A percentile compares a stretch with the other conserved stretches of the same genome.
Conservation (phyloP, 2,329 filamentous ascomycete genomes). For the Pyricularia grisea region DNA sequence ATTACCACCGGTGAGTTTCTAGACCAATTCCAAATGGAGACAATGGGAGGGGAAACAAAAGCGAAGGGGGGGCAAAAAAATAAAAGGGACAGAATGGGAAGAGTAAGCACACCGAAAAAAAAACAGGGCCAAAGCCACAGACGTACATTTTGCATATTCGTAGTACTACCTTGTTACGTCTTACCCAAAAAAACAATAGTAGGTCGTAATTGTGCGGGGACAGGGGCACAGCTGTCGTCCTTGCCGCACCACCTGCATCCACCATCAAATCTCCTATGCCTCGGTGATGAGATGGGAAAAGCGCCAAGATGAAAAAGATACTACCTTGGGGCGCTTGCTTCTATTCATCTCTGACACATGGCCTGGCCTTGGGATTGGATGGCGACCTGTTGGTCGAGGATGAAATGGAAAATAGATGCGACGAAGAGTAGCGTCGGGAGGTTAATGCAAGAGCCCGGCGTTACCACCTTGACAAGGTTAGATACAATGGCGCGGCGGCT, state of each 20-base stretch:
- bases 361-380: neutral
- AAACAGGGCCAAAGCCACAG: neutral
- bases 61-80: neutral
- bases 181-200: neutral
- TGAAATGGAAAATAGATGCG: neutral
- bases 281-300: neutral
- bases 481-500: neutral
- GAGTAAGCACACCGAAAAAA: neutral
- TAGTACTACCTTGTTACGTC: too few relatives aligned
- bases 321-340: too few relatives aligned
- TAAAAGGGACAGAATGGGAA: neutral
- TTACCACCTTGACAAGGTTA: neutral
- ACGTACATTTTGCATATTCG: too few relatives aligned
- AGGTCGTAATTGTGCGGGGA: neutral
- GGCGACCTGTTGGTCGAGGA: neutral
- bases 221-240: neutral
- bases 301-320: too few relatives aligned
- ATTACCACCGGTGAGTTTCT: neutral
- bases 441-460: neutral
- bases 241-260: too few relatives aligned
- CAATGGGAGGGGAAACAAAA: neutral
- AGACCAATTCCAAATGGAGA: neutral
- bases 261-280: neutral
- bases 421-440: neutral
- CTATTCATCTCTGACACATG: too few relatives aligned